phyloP scores from a whole-genome alignment of 1,139 yeast genomes.

The Suhomyces guaymorum region DNA sequence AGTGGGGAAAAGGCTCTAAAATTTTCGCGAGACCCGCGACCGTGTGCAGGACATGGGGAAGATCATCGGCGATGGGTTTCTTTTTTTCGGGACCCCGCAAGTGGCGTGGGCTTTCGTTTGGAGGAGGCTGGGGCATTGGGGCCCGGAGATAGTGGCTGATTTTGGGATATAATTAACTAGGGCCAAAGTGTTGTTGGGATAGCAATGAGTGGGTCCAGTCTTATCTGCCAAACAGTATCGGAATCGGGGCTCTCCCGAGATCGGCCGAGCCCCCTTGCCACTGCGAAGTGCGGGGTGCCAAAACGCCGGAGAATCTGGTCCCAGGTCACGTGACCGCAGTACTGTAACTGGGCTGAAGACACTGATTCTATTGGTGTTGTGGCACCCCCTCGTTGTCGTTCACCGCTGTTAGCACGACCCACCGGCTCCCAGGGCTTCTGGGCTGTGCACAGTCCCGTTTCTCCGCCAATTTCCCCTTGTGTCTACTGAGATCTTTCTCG shows the following conservation, averaged over 20 bases:
- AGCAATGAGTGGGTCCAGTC: background rate
- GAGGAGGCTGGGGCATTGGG: background rate
- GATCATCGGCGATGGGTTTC: slow-evolving; percentile 12
- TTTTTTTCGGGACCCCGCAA: slow-evolving; percentile 7
- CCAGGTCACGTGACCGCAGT: background rate
- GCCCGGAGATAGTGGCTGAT: background rate
- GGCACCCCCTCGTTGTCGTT: no score
- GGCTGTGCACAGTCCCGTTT: no score
- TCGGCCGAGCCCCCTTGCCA: slow-evolving; percentile 7
- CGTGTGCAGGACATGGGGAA: slow-evolving; percentile 13
- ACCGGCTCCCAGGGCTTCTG: no score
- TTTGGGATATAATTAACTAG: no score
- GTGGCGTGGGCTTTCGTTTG: background rate
- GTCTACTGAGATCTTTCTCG: no score
- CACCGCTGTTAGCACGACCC: no score
- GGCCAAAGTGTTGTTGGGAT: background rate
- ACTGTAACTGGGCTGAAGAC: no score
- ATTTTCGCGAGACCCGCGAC: slow-evolving; percentile 11
- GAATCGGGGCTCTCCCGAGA: slow-evolving; percentile 5
- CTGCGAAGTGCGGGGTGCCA: slow-evolving; percentile 9
- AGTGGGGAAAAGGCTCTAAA: slow-evolving; percentile 13
- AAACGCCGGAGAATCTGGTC: slow-evolving; percentile 4
- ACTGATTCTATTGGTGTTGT: no score
- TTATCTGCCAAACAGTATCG: no score
- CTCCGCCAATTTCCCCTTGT: no score